Evolutionary conservation across 106 monocot genomes (phyloP), one percentile per base, ranked within the genome.

Genomic region (Iris macrosiphon): DNA sequence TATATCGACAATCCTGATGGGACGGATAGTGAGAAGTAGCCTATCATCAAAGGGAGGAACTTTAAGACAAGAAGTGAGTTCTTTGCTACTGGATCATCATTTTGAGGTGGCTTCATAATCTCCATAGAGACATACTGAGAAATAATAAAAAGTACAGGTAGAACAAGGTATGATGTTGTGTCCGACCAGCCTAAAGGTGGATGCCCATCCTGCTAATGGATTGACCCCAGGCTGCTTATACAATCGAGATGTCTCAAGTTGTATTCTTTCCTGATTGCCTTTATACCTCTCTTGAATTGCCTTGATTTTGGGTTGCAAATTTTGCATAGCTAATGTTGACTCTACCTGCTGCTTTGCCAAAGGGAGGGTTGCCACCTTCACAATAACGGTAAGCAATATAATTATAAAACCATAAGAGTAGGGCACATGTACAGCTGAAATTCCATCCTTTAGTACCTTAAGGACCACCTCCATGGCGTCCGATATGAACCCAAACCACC

Each of bases 21-120:
- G 14, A 98, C 96, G 27, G 90, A 90, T 35, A 98, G 60, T 38
- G 96, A 72, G 35, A 98, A 98, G 59, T 90, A 90, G 18, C 96
- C 96, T 61, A 98, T 98, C 96, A 98, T 90, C 14, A 90, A 73
- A 57, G 96, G 96, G 63, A 98, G 90, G 72, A 98, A 98, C 61
- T 98, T 98, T 25, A 91, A 61, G 35, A 83, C 51, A 7, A 98
- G 79, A 45, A 80, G 82, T 17, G 90, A 74, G 22, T 98, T 98
- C 75, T 98, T 98, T 54, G 76, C 46, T 50, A 79, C 41, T 69
- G 86, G 96, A 66, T 98, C 96, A 62, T 92, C 87, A 66, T 27
- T 87, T 90, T 98, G 83, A 67, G 98, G 91, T 37, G 98, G 98
- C 55, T 98, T 87, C 90, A 98, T 98, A 35, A 98, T 80, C 64